Percentiles rank a stretch among this genome's conserved stretches.
Conservation (phyloP, 495 filamentous ascomycete genomes). For the Aspergillus incahuasiensis region DNA sequence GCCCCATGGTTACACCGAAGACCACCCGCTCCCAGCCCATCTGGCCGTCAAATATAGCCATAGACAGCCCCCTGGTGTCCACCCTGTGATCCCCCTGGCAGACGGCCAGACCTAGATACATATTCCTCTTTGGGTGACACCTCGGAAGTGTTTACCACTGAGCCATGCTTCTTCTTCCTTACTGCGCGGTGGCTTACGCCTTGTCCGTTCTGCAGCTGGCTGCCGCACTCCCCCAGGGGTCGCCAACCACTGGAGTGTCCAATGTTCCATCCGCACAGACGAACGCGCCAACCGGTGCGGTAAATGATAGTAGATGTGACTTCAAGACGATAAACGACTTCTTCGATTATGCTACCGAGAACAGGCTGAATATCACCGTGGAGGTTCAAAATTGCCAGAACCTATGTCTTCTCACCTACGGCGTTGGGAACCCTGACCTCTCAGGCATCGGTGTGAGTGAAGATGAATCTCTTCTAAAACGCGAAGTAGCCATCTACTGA, state of each 20-base stretch:
- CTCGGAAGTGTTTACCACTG: too few relatives aligned
- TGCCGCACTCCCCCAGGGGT: conserved; percentile 6
- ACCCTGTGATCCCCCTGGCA: too few relatives aligned
- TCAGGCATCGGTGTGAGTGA: conserved; percentile 10
- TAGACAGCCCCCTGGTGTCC: too few relatives aligned
- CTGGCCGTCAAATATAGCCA: too few relatives aligned
- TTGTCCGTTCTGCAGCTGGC: neutral
- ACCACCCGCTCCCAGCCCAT: too few relatives aligned
- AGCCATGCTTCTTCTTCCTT: conserved; percentile 6
- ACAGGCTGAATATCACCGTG: conserved; percentile 5
- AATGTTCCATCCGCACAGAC: neutral
- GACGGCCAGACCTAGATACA: too few relatives aligned
- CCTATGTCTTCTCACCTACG: conserved; percentile 7
- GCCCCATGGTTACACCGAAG: too few relatives aligned
- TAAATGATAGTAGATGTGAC: neutral
- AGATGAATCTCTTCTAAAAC: too few relatives aligned
- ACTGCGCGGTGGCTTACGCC: too few relatives aligned
- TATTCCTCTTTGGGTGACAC: too few relatives aligned
- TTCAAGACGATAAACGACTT: conserved; percentile 5
- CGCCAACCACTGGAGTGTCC: neutral
- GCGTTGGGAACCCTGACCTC: conserved; percentile 9
- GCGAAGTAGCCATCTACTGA: too few relatives aligned
- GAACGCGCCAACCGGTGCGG: neutral
- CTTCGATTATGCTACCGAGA: conserved; percentile 7
- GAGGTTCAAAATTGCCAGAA: conserved; percentile 12